Percentiles rank a stretch among this genome's conserved stretches.
Evolutionary conservation across 2,329 filamentous ascomycete genomes (phyloP).

Genomic region (Whalleya microplaca): DNA sequence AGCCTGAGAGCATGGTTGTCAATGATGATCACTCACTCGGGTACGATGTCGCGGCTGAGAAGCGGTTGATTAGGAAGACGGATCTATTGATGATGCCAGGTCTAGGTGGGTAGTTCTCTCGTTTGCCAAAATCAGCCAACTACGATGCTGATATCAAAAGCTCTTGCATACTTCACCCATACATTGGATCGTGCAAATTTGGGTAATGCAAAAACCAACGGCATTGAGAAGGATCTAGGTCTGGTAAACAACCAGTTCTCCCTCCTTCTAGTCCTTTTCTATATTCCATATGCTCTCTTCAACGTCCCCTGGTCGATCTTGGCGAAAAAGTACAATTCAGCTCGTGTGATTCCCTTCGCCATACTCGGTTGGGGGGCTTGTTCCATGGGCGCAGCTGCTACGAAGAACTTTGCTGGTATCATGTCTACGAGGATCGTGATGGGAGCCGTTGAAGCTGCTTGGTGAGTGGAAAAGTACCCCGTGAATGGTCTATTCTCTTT

Average conservation of each 20-base stretch:
- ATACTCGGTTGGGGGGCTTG: slow-evolving; percentile 54
- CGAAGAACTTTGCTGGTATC: slow-evolving; percentile 51
- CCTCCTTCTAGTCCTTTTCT: slow-evolving; percentile 52
- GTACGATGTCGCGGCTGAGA: slow-evolving; percentile 14
- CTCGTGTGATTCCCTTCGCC: slow-evolving; percentile 42
- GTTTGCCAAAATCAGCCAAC: not conserved
- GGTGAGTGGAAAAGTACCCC: slow-evolving; percentile 42
- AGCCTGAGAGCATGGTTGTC: slow-evolving; percentile 3
- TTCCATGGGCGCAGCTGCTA: slow-evolving; percentile 51
- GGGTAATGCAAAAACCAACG: slow-evolving; percentile 55
- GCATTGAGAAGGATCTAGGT: slow-evolving; percentile 41
- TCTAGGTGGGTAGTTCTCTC: slow-evolving; percentile 10
- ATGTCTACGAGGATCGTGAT: slow-evolving; percentile 54
- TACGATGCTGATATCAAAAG: slow-evolving; percentile 2
- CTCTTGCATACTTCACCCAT: slow-evolving; percentile 20
- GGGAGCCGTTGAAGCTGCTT: slow-evolving; percentile 52
- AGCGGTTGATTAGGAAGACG: slow-evolving; percentile 21
- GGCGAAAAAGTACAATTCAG: slow-evolving; percentile 45
- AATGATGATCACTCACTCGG: slow-evolving; percentile 4
- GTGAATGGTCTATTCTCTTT: slow-evolving; percentile 51
- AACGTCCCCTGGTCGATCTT: slow-evolving; percentile 54
- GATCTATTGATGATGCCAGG: slow-evolving; percentile 24
- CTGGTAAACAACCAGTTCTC: slow-evolving; percentile 49
- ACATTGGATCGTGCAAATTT: slow-evolving; percentile 41
- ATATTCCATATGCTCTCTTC: slow-evolving; percentile 53